Base-by-base conservation (phyloP, 2,329 filamentous ascomycete genomes). In the Nigrograna mackinnonii region DNA sequence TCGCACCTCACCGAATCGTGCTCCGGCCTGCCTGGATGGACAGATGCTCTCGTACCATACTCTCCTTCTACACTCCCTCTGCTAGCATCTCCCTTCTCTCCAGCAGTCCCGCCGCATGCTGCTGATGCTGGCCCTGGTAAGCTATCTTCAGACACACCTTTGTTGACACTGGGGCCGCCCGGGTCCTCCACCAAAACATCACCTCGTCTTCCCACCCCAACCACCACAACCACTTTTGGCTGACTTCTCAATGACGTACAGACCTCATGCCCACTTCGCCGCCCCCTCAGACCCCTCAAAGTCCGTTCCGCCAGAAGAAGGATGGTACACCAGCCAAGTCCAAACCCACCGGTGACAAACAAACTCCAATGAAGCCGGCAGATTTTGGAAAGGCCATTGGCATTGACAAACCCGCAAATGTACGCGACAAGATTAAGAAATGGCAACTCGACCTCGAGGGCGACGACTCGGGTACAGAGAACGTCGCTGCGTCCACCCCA, bases 381-480 rank as follows among this genome's bases (percentile, higher is more conserved):
- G 64, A 68, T 47, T 67, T 69, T 44, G 67, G 66, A 32, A 68
- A 68, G 53, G 67, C 66, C 43, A 68, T 68, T 49, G 66, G 64
- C 50, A 68, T 68, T 50, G 60, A 67, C 57, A 60, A 64, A 52
- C 65, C 65, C 38, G 73, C 69, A 55, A 76, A 77, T 54, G 73
- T 95, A 35, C 82, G 82, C 49, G 86, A 89, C 53, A 84, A 91
- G 58, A 88, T 96, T 39, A 86, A 85, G 55, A 80, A 85, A 68
- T 96, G 91, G 91, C 90, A 96, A 68, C 86, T 86, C 60, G 77
- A 85, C 53, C 89, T 87, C 58, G 87, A 85, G 22, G 79, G 80
- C 5, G 85, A 84, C 19, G 46, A 45, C 11, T 45, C 47, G 9
- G 45, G 42, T 22, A 40, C 51, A 19, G 49, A 51, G 24, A 49